Percentiles rank a stretch among this genome's conserved stretches.
Conservation (phyloP, 169 alveolate genomes). For the Eimeria maxima region DNA sequence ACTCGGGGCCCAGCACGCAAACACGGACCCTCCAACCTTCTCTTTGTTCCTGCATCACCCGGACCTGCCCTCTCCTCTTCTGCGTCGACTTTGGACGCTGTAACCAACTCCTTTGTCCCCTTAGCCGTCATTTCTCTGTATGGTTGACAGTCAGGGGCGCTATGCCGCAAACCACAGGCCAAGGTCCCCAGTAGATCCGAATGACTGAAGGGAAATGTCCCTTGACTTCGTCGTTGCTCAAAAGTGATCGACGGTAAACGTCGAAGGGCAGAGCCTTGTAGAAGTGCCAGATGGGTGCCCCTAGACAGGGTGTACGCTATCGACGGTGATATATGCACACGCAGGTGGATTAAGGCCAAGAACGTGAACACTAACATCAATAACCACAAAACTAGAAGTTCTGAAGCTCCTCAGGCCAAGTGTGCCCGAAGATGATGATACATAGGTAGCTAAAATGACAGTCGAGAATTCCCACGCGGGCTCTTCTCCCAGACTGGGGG, state of each 20-base stretch:
- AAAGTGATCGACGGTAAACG: neutral
- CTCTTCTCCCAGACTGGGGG: neutral
- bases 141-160: neutral
- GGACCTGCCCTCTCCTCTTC: neutral
- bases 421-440: neutral
- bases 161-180: neutral
- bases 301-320: neutral
- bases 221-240: neutral
- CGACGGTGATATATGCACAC: neutral
- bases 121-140: conserved; percentile 14
- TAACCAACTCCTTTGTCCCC: neutral
- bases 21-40: conserved; percentile 8
- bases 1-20: neutral
- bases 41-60: neutral
- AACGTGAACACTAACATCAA: neutral
- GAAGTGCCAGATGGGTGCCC: neutral
- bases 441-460: neutral
- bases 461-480: neutral
- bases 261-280: conserved; percentile 2
- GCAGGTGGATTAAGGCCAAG: conserved; percentile 24
- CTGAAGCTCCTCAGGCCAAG: neutral
- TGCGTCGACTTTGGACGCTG: neutral
- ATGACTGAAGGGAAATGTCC: neutral
- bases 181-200: neutral
- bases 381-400: neutral